These are phyloP conservation scores for Salvia hispanica DNA, from an alignment of 257 asterid genomes.

Conservation along the genomic window DNA sequence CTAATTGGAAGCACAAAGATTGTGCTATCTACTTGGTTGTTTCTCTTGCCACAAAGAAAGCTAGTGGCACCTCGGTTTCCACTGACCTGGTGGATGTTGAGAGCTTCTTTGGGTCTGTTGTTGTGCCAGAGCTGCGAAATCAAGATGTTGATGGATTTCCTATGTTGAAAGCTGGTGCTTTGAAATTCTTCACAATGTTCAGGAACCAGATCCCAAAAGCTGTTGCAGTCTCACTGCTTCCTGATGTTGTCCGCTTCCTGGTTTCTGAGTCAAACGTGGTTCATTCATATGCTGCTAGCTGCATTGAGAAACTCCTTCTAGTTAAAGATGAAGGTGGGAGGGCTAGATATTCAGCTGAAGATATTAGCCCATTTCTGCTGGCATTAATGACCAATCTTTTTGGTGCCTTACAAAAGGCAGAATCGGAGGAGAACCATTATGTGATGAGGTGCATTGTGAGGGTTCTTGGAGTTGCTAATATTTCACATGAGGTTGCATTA, in stretches of 20 bases:
- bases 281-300: constrained; percentile 95
- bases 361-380: constrained; percentile 68
- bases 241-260: constrained; percentile 79
- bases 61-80: constrained; percentile 73
- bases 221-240: constrained; percentile 68
- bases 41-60: constrained; percentile 85
- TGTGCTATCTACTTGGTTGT: constrained; percentile 90
- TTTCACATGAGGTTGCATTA: constrained; percentile 71
- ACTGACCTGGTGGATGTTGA: constrained; percentile 89
- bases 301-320: constrained; percentile 87
- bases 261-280: constrained; percentile 80
- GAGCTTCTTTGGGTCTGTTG: constrained; percentile 74
- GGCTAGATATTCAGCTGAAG: constrained; percentile 72
- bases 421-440: constrained; percentile 96
- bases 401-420: constrained; percentile 78
- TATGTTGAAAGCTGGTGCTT: constrained; percentile 87
- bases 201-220: constrained; percentile 76
- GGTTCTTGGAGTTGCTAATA: constrained; percentile 83
- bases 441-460: constrained; percentile 97
- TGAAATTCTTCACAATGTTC: constrained; percentile 90
- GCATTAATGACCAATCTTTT: constrained; percentile 78
- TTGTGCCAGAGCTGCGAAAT: constrained; percentile 85
- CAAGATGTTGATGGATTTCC: constrained; percentile 77
- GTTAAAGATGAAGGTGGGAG: constrained; percentile 80
- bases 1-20: constrained; percentile 93